Conservation (phyloP, 2,329 filamentous ascomycete species). For the Fusarium domesticum region DNA sequence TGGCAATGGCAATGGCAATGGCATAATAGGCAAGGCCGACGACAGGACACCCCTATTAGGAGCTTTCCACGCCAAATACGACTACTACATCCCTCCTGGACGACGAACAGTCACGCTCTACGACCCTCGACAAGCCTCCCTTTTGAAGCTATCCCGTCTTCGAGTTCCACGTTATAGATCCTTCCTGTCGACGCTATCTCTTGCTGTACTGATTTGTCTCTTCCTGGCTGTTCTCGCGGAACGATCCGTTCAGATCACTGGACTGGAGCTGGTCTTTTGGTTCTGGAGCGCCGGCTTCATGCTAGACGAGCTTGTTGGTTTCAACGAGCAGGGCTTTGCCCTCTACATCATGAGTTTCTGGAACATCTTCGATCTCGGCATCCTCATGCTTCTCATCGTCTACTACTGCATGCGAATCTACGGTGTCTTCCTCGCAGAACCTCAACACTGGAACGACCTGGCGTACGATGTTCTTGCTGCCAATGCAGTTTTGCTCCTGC, state of each 20-base stretch:
- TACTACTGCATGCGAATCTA: slow-evolving; percentile 91
- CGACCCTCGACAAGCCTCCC: slow-evolving; percentile 82
- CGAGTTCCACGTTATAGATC: slow-evolving; percentile 90
- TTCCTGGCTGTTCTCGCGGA: slow-evolving; percentile 79
- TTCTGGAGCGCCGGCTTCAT: slow-evolving; percentile 97
- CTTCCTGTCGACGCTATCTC: slow-evolving; percentile 82
- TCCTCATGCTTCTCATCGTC: slow-evolving; percentile 76
- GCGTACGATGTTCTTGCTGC: slow-evolving; percentile 93
- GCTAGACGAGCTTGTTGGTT: slow-evolving; percentile 92
- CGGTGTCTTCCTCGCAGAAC: slow-evolving; percentile 77
- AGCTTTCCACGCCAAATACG: slow-evolving; percentile 31
- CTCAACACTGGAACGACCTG: slow-evolving; percentile 71
- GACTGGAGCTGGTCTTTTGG: slow-evolving; percentile 88
- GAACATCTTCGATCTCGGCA: slow-evolving; percentile 93
- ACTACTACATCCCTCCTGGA: slow-evolving; percentile 40
- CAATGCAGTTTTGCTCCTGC: slow-evolving; percentile 84
- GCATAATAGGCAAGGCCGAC: slow-evolving; percentile 37
- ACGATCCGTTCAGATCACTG: slow-evolving; percentile 76
- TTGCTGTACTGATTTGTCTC: slow-evolving; percentile 78
- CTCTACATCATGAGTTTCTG: slow-evolving; percentile 97
- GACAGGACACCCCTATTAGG: slow-evolving; percentile 52
- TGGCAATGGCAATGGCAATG: slow-evolving; percentile 27
- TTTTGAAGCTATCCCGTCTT: slow-evolving; percentile 87
- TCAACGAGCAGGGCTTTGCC: slow-evolving; percentile 94
- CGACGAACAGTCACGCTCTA: slow-evolving; percentile 82